Base-by-base conservation (phyloP, 805 yeast genomes). In the Zygoascus tannicola region DNA sequence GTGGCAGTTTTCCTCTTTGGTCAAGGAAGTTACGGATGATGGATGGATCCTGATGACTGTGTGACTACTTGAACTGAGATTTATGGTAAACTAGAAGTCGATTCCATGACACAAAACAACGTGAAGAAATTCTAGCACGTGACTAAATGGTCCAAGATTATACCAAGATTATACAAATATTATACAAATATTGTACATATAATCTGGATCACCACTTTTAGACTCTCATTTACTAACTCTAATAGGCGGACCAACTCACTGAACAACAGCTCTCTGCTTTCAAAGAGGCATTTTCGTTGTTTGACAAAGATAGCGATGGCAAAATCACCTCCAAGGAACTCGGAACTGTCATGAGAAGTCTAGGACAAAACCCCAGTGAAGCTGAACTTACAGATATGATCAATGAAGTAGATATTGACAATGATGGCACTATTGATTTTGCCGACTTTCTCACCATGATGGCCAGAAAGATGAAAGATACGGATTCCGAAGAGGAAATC, bases 281-380 rank as follows among this genome's bases (percentile, higher is more conserved):
- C 70, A 87, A 86, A 67, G 98, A 92, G 71, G 98, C 98, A 4
- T 92, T 92, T 64, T 86, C 97, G 49, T 76, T 92, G 52, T 92
- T 92, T 57, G 98, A 92, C 72, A 87, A 87, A 65, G 95, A 92
- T 64, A 83, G 88, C 60, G 97, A 88, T 66, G 98, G 98, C 7
- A 85, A 86, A 61, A 92, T 92, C 70, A 86, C 96, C 47, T 85
- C 96, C 56, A 77, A 85, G 59, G 98, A 92, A 68, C 74, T 92
- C 55, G 97, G 97, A 52, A 87, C 96, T 3, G 98, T 92, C 43
- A 92, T 92, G 98, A 82, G 98, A 69, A 85, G 97, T n/a, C 73
- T 92, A 60, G 98, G 98, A 42, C 92, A 87, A 66, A 90, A 90
- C 59, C 98, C 98, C 32, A 80, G 94, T 41, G 97, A 92, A 66